A percentile compares a stretch with the other conserved stretches of the same genome.
These are phyloP conservation scores for Sugiyamaella qingdaonensis DNA, from an alignment of 805 yeast genomes.

Conservation along the genomic window DNA sequence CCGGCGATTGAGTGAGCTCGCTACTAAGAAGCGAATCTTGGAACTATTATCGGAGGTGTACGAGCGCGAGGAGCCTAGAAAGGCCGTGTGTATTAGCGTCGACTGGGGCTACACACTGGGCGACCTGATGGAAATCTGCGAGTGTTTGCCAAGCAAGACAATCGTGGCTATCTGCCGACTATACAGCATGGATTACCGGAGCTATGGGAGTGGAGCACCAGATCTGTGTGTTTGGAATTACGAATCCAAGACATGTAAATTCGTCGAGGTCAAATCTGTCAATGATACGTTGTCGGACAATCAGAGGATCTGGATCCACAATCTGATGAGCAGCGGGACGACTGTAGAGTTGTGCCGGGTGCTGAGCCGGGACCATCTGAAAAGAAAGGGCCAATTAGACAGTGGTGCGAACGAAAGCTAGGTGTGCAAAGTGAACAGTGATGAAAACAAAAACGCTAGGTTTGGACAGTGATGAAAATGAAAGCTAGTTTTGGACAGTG, in stretches of 20 bases:
- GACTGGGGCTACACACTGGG: slow-evolving; percentile 28
- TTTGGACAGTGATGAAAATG: too few species aligned
- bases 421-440: too few species aligned
- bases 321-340: slow-evolving; percentile 26
- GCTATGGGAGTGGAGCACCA: slow-evolving; percentile 33
- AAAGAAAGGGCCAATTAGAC: not conserved
- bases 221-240: slow-evolving; percentile 34
- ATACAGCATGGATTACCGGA: slow-evolving; percentile 24
- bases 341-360: slow-evolving; percentile 33
- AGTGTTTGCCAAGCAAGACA: slow-evolving; percentile 22
- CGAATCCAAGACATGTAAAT: slow-evolving; percentile 18
- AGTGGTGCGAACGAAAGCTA: too few species aligned
- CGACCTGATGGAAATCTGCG: slow-evolving; percentile 21
- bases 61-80: slow-evolving; percentile 14
- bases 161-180: slow-evolving; percentile 21
- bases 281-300: slow-evolving; percentile 36
- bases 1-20: slow-evolving; percentile 21
- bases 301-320: slow-evolving; percentile 36
- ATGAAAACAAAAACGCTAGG: too few species aligned
- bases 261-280: slow-evolving; percentile 36
- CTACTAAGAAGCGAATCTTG: slow-evolving; percentile 10
- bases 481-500: too few species aligned
- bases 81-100: slow-evolving; percentile 29
- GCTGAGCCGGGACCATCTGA: slow-evolving; percentile 2
- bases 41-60: slow-evolving; percentile 9